These are phyloP conservation scores for Rhizopogon vinicolor DNA, from an alignment of 768 basidiomycete species.

Conservation along the genomic window DNA sequence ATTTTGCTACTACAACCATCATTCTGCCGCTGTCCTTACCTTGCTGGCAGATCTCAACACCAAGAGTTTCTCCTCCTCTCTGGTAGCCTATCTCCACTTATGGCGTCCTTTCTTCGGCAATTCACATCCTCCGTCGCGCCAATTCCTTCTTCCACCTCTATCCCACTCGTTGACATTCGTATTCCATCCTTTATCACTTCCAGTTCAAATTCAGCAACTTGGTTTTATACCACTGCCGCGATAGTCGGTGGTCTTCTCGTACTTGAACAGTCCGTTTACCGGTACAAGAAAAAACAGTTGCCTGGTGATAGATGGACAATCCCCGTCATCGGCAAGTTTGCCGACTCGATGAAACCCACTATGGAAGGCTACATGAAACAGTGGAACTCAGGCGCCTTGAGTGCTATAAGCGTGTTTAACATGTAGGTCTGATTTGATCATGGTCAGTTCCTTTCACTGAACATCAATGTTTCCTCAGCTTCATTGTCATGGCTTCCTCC, in stretches of 20 bases:
- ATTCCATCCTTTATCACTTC: constrained; percentile 41
- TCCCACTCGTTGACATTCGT: constrained; percentile 38
- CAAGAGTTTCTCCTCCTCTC: neutral
- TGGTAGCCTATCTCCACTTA: constrained; percentile 5
- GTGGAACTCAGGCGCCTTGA: constrained; percentile 87
- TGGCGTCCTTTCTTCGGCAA: constrained; percentile 29
- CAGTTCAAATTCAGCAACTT: constrained; percentile 25
- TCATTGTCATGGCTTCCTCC: constrained; percentile 96
- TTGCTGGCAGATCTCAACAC: neutral
- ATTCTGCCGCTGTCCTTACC: too few relatives aligned
- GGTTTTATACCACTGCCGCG: constrained; percentile 68
- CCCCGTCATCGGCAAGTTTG: constrained; percentile 96
- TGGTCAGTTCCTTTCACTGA: neutral
- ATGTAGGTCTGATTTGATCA: constrained; percentile 53
- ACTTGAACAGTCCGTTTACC: constrained; percentile 85
- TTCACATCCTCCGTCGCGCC: constrained; percentile 28
- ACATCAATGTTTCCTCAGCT: constrained; percentile 45
- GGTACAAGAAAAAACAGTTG: constrained; percentile 83
- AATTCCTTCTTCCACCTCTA: constrained; percentile 40
- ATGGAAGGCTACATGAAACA: constrained; percentile 90
- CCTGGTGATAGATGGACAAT: constrained; percentile 92
- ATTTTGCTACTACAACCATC: too few relatives aligned
- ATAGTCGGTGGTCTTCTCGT: constrained; percentile 71
- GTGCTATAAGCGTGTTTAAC: constrained; percentile 94
- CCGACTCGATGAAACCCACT: constrained; percentile 86